Evolutionary conservation across 345 rosid genomes (phyloP).

Genomic region (Adansonia digitata): DNA sequence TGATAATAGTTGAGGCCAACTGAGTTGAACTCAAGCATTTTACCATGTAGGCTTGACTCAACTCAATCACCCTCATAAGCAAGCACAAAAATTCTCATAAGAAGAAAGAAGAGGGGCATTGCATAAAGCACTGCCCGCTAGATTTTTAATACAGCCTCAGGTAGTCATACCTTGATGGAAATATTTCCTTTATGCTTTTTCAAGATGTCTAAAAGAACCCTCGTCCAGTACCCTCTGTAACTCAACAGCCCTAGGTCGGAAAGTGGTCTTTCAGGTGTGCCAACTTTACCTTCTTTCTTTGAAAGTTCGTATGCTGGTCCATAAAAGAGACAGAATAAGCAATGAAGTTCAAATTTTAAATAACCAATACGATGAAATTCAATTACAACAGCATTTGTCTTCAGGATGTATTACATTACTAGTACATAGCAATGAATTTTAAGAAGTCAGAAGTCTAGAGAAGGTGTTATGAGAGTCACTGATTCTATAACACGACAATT

Average conservation of each 20-base stretch:
- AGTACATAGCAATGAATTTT: not conserved
- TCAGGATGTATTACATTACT: not conserved
- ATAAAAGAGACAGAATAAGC: not conserved
- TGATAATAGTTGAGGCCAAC: not conserved
- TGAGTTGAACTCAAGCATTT: not conserved
- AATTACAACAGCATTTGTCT: not conserved
- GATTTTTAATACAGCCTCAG: not conserved
- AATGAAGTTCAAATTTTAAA: not conserved
- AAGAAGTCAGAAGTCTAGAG: not conserved
- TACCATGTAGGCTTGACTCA: not conserved
- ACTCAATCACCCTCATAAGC: not conserved
- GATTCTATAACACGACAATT: not conserved
- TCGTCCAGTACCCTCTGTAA: constrained; percentile 98
- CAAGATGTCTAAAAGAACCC: constrained; percentile 90
- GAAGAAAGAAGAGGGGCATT: not conserved
- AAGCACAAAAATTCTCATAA: too few relatives aligned
- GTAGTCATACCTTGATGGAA: constrained; percentile 73
- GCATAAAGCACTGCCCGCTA: not conserved
- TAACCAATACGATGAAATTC: not conserved
- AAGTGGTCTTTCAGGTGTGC: constrained; percentile 98
- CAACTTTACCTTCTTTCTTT: constrained; percentile 97
- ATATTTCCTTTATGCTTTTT: constrained; percentile 98
- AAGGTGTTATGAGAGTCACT: not conserved
- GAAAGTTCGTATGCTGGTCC: constrained; percentile 94
- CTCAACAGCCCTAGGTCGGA: constrained; percentile 95